Evolutionary conservation across 2,329 filamentous ascomycete species (phyloP), one percentile per base, ranked within the genome.

Genomic region (Arthroderma uncinatum): DNA sequence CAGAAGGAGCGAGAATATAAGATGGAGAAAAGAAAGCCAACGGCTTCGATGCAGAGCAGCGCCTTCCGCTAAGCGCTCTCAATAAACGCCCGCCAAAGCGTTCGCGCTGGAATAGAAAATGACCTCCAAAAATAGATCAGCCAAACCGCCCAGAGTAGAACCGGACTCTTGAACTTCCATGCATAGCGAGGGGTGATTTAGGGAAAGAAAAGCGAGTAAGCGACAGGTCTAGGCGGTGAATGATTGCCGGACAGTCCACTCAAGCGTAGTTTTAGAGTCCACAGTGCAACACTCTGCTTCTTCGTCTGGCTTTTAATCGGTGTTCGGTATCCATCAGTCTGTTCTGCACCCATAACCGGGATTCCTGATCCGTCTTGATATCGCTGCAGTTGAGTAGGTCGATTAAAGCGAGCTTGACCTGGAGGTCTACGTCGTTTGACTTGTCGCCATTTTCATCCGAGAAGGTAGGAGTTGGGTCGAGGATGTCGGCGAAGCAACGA

Each of bases 261-360:
- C 16, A 40, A 40, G 37, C 16, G 10, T 40, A 14, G 37, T 6
- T n/a, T 40, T 2, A n/a, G 21, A 8, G 44, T 21, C 28, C 25
- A 25, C 34, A 53, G 8, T 52, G 55, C 37, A 57, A 14, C 34
- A 63, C 57, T 12, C 58, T 60, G 30, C 57, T 60, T 48, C 55
- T 58, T n/a, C 60, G 54, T 30, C 61, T 47, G n/a, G 60, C 60
- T 30, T 62, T 63, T 3, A 63, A 54, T 33, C 61, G 55, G 30
- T 60, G 58, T 40, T 63, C 61, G 6, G 60, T 61, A 23, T 62
- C 61, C 61, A 63, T 62, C 53, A 63, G 56, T 30, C 55, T 58
- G 37, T 63, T 63, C 57, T 63, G 61, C 48, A 63, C 59, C 61
- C 61, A 63, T 56, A 60, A 23, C 28, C 61, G 61, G 19, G 58